Evolutionary conservation across 768 basidiomycete genomes (phyloP), one percentile per base, ranked within the genome.

Genomic region (Boletus pseudo-olivaceus): DNA sequence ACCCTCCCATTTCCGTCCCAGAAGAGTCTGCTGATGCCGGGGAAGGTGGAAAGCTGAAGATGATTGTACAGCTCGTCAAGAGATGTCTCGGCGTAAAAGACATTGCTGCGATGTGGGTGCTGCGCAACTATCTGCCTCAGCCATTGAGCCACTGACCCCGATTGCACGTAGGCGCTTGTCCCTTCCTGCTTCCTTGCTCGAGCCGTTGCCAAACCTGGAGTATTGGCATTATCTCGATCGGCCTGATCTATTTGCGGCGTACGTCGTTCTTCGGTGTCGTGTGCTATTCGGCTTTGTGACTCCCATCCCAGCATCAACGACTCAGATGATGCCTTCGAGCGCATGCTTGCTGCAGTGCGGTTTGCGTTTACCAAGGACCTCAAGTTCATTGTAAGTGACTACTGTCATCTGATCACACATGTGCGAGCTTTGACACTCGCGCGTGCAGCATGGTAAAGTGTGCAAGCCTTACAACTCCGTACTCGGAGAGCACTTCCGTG

Each of bases 151-250:
- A 54, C 62, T 62, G 11, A 69, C 62, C 12, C 10, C 20, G 50
- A 44, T 23, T 42, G 23, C 30, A 41, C 53, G 14, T 53, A 97
- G 94, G 83, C 90, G 94, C 45, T 75, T 98, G 29, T 97, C 94
- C 0, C 75, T 98, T 38, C 95, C 95, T 3, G 94, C 95, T 14
- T 95, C 93, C 42, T 72, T 98, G 45, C 80, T 98, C 40, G 95
- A 97, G 68, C 95, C 95, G 4, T 80, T 95, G 61, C 95, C 95
- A 5, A 98, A 98, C 73, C 80, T 98, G 47, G 95, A 98, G 73
- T 98, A 94, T 74, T 97, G 91, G 91, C 87, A 92, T 60, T 95
- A 93, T 62, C 78, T 93, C 44, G 93, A 96, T 71, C 79, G 93
- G 61, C 90, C 94, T 7, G 94, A 97, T 71, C 74, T 93, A 42